phyloP scores from a whole-genome alignment of 768 basidiomycete species.

The Scleroderma bovista region DNA sequence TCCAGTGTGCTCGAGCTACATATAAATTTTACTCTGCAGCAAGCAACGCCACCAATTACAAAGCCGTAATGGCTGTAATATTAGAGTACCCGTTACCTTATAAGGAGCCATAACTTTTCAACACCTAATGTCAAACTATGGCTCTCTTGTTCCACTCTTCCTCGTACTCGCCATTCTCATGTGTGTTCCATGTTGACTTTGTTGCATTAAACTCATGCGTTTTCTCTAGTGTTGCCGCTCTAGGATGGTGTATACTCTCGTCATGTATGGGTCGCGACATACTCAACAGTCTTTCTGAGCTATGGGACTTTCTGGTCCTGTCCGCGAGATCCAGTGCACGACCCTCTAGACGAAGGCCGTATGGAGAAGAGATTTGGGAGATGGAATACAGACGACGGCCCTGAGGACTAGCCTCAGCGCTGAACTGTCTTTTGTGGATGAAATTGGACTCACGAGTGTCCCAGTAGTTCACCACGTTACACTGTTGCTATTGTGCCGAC shows the following conservation, averaged over 20 bases:
- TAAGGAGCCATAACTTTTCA: background rate
- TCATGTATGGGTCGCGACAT: constrained; percentile 58
- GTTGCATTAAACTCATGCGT: constrained; percentile 1
- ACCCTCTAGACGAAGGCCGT: constrained; percentile 31
- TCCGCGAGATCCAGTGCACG: constrained; percentile 23
- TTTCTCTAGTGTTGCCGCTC: constrained; percentile 32
- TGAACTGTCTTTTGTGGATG: background rate
- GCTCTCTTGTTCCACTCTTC: constrained; percentile 36
- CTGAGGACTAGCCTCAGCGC: constrained; percentile 1
- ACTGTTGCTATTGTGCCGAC: too few relatives aligned
- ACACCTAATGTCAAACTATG: constrained; percentile 14
- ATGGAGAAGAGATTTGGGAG: constrained; percentile 54
- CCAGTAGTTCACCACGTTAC: too few relatives aligned
- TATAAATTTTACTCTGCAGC: too few relatives aligned
- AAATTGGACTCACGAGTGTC: too few relatives aligned
- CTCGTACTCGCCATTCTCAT: constrained; percentile 44
- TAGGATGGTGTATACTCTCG: constrained; percentile 64
- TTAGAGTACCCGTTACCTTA: too few relatives aligned
- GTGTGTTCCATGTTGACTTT: constrained; percentile 22
- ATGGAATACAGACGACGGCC: constrained; percentile 42
- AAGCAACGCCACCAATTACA: background rate
- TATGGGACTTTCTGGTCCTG: constrained; percentile 42
- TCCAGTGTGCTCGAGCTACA: too few relatives aligned
- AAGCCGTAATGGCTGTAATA: background rate
- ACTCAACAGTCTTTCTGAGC: constrained; percentile 35